These are phyloP conservation scores for Fraxinus baroniana DNA, from an alignment of 305 asterid species.

Conservation along the genomic window DNA sequence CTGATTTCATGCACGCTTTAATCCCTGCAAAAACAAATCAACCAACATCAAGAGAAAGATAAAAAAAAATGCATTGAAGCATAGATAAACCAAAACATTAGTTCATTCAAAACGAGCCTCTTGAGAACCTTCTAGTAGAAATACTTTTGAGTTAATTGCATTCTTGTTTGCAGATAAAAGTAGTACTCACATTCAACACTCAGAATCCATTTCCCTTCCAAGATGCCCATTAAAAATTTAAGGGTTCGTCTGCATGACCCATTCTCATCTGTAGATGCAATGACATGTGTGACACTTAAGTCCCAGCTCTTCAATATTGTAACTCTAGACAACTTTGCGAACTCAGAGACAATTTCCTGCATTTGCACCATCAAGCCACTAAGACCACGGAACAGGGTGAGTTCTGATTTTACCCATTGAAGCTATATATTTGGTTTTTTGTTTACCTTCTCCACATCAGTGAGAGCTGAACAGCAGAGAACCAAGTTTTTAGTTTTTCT, in stretches of 20 bases:
- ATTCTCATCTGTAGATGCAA: conserved; percentile 77
- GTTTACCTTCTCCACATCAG: conserved; percentile 62
- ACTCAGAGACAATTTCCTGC: conserved; percentile 56
- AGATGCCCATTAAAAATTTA: conserved; percentile 82
- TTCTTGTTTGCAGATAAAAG: not conserved
- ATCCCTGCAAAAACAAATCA: conserved; percentile 53
- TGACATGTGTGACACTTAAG: conserved; percentile 71
- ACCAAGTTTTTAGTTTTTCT: conserved; percentile 51
- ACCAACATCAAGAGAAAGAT: not conserved
- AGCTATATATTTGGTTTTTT: conserved; percentile 2
- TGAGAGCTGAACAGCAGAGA: conserved; percentile 81
- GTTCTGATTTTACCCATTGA: conserved; percentile 1
- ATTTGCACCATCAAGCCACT: conserved; percentile 19
- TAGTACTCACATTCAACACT: conserved; percentile 63
- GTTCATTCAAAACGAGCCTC: conserved; percentile 3
- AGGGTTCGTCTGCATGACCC: conserved; percentile 91
- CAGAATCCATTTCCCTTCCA: conserved; percentile 94
- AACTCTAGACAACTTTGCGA: conserved; percentile 50
- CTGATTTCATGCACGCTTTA: conserved; percentile 66
- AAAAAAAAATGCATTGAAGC: not conserved
- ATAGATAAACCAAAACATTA: not conserved
- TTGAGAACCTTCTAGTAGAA: not conserved
- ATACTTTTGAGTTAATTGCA: not conserved
- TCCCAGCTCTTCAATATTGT: conserved; percentile 74
- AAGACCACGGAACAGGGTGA: not conserved